These are phyloP conservation scores for Penicillium tannophilum DNA, from an alignment of 495 filamentous ascomycete genomes.

Conservation along the genomic window DNA sequence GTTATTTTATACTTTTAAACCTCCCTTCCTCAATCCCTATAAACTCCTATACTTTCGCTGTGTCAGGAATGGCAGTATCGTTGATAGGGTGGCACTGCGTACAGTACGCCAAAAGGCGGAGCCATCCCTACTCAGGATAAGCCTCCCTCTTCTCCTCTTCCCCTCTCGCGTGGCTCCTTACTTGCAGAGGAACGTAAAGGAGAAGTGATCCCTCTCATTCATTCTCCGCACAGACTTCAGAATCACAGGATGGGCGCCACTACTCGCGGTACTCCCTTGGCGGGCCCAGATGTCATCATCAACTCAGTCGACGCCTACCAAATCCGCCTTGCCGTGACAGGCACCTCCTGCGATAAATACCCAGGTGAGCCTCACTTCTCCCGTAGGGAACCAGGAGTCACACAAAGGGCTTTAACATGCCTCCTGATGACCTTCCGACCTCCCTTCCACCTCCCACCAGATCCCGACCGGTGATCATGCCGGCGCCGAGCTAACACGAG, in stretches of 20 bases:
- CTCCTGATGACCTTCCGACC: slow-evolving; percentile 8
- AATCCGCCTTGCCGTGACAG: slow-evolving; percentile 33
- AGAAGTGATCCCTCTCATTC: slow-evolving; percentile 18
- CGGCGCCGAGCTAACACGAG: slow-evolving; percentile 19
- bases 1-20: not conserved
- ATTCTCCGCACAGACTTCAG: slow-evolving; percentile 3
- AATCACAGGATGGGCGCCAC: slow-evolving; percentile 20
- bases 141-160: slow-evolving; percentile 21
- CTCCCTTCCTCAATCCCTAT: not conserved
- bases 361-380: slow-evolving; percentile 34
- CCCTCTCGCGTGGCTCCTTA: slow-evolving; percentile 27
- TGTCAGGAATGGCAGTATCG: slow-evolving; percentile 16
- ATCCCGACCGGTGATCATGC: slow-evolving; percentile 15
- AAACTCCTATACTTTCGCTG: not conserved
- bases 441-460: not conserved
- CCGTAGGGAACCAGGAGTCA: slow-evolving; percentile 2
- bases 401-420: not conserved
- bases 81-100: not conserved
- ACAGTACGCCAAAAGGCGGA: slow-evolving; percentile 1
- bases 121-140: slow-evolving; percentile 26
- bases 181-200: slow-evolving; percentile 10
- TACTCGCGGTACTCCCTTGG: slow-evolving; percentile 13
- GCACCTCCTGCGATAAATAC: slow-evolving; percentile 45
- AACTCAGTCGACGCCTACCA: slow-evolving; percentile 34
- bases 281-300: slow-evolving; percentile 25